phyloP scores from a whole-genome alignment of 192 early-diverging fungal species.

The Backusella tuberculispora region DNA sequence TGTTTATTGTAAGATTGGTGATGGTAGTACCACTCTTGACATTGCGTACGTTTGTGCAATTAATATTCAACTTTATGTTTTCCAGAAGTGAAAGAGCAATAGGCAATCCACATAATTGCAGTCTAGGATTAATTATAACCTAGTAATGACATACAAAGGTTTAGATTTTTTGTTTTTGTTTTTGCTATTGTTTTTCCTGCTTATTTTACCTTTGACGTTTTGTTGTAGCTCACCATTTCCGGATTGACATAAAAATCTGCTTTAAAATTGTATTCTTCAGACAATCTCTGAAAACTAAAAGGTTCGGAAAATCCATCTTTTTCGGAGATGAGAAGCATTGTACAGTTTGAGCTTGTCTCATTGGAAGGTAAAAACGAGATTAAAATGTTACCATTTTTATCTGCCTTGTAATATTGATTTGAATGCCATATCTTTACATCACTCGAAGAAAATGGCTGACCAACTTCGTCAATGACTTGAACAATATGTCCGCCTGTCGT shows the following conservation, averaged over 20 bases:
- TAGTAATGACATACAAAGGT: slow-evolving; percentile 15
- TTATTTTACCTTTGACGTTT: slow-evolving; percentile 31
- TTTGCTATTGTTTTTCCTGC: not conserved
- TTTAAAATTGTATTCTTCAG: slow-evolving; percentile 43
- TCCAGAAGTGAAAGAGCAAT: slow-evolving; percentile 44
- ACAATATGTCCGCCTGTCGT: slow-evolving; percentile 51
- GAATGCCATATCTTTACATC: slow-evolving; percentile 43
- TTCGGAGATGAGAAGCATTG: slow-evolving; percentile 32
- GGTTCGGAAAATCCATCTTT: slow-evolving; percentile 44
- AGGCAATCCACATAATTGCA: slow-evolving; percentile 22
- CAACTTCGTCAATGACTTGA: slow-evolving; percentile 46
- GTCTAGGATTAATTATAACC: slow-evolving; percentile 31
- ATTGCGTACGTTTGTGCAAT: slow-evolving; percentile 10
- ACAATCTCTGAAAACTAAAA: slow-evolving; percentile 19
- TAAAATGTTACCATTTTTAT: slow-evolving; percentile 43
- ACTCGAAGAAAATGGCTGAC: slow-evolving; percentile 21
- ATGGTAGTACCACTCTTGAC: slow-evolving; percentile 29
- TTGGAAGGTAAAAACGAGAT: slow-evolving; percentile 42
- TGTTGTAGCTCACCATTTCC: slow-evolving; percentile 42
- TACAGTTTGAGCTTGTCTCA: not conserved
- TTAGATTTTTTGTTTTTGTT: not conserved
- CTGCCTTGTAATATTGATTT: slow-evolving; percentile 48
- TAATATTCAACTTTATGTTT: slow-evolving; percentile 35
- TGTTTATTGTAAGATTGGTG: slow-evolving; percentile 25
- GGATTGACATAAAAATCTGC: slow-evolving; percentile 44